Percentiles rank a stretch among this genome's conserved stretches.
phyloP scores from a whole-genome alignment of 805 yeast genomes.

The Hanseniaspora jakobsenii region DNA sequence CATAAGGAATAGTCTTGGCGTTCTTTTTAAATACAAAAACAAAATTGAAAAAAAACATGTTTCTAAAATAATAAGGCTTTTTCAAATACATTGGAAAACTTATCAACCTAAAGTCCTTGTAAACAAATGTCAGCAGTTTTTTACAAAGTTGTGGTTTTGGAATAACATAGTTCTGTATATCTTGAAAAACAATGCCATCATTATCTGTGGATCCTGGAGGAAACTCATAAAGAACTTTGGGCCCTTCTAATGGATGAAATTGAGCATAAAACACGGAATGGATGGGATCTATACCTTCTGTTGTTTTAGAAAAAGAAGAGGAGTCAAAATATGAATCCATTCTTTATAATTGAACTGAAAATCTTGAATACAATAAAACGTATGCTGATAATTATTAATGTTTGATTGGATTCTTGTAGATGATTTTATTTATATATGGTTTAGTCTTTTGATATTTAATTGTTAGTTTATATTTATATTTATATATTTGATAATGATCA shows the following conservation, averaged over 20 bases:
- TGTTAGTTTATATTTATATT: too few species aligned
- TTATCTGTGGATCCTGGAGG: slow-evolving; percentile 47
- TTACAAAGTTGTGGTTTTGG: slow-evolving; percentile 91
- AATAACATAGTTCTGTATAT: slow-evolving; percentile 77
- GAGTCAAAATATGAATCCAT: neutral
- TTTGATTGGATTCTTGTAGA: too few species aligned
- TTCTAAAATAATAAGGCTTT: slow-evolving; percentile 68
- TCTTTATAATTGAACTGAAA: too few species aligned
- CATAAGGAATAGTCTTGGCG: slow-evolving; percentile 74
- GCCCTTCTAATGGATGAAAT: slow-evolving; percentile 92
- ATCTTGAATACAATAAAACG: too few species aligned
- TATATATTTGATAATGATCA: too few species aligned
- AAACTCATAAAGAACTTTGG: slow-evolving; percentile 80
- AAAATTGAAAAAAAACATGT: slow-evolving; percentile 84
- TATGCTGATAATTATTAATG: too few species aligned
- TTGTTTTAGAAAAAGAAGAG: neutral
- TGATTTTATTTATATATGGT: too few species aligned
- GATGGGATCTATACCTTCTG: slow-evolving; percentile 40
- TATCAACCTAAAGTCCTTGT: slow-evolving; percentile 55
- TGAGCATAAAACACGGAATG: slow-evolving; percentile 78
- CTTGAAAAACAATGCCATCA: slow-evolving; percentile 58
- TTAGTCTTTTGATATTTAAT: too few species aligned
- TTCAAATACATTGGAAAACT: slow-evolving; percentile 84
- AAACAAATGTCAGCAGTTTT: slow-evolving; percentile 59
- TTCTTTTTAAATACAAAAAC: slow-evolving; percentile 81